Percentiles rank a stretch among this genome's conserved stretches.
Conservation (phyloP, 1,139 yeast species). For the Candida frijolesensis region DNA sequence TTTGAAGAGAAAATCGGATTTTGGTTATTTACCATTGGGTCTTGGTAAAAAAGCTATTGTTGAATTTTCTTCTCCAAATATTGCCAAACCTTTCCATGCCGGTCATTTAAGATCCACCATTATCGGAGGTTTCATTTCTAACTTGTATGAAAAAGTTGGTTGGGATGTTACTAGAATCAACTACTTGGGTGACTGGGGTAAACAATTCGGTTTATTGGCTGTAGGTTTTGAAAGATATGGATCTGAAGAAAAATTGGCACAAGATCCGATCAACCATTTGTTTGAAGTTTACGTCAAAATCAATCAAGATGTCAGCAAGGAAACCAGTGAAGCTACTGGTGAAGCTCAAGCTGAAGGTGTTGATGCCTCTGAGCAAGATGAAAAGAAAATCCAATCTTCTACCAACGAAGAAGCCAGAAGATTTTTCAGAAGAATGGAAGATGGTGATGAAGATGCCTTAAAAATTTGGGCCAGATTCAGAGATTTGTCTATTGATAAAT, state of each 20-base stretch:
- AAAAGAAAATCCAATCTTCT: constrained; percentile 14
- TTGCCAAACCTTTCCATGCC: constrained; percentile 99
- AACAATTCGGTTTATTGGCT: constrained; percentile 95
- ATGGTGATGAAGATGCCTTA: constrained; percentile 83
- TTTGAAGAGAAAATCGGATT: constrained; percentile 58
- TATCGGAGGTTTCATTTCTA: constrained; percentile 95
- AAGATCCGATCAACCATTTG: constrained; percentile 91
- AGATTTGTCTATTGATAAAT: constrained; percentile 82
- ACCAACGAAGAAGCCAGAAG: constrained; percentile 86
- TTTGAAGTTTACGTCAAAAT: constrained; percentile 91
- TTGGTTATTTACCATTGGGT: constrained; percentile 80
- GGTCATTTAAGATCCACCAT: constrained; percentile 98
- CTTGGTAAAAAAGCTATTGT: constrained; percentile 70
- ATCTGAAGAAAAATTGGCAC: constrained; percentile 64
- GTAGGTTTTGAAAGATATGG: constrained; percentile 91
- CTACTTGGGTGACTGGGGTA: constrained; percentile 99
- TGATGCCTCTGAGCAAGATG: constrained; percentile 18
- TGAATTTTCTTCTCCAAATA: constrained; percentile 97
- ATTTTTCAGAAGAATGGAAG: constrained; percentile 90
- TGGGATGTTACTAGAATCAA: constrained; percentile 90
- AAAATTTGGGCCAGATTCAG: constrained; percentile 87
- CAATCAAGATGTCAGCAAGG: constrained; percentile 76
- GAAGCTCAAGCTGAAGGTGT: constrained; percentile 41
- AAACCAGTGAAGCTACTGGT: constrained; percentile 44
- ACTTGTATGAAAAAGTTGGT: constrained; percentile 86